Evolutionary conservation across 2,329 filamentous ascomycete species (phyloP), one percentile per base, ranked within the genome.

Genomic region (Penicillium sp.): DNA sequence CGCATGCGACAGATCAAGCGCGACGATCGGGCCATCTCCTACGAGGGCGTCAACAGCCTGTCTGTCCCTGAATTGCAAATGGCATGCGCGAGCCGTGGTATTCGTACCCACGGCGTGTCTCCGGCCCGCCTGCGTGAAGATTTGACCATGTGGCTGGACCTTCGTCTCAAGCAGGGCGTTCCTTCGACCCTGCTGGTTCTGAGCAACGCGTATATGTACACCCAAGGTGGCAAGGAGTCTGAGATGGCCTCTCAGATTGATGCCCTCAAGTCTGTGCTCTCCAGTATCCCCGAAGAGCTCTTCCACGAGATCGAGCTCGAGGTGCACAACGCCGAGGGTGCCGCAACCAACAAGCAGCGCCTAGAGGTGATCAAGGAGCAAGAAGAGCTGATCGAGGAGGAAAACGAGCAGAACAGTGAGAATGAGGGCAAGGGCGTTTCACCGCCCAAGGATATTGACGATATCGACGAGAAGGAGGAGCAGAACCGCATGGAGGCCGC

Each of bases 301-400:
- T 98, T 94, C 87, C 93, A 98, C 77, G 93, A 98, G 76, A 96
- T 98, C 55, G 93, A 97, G 73, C 85, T 98, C 29, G 93, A 98
- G 74, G 90, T 98, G 8, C 89, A 96, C 78, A 95, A 85, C 52
- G 90, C 91, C 42, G 93, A 98, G 73, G 93, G 93, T 52, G 91
- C 90, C 9, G 93, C 93, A 25, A 98, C 93, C 57, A 98, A 98
- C 81, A 96, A 94, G 80, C 93, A 97, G 77, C 86, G 93, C 68
- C 85, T 98, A 37, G 93, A 98, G 76, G 93, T 98, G 12, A 80
- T 98, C 66, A 94, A 90, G 80, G 93, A 98, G 76, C 93, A 98
- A 76, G 88, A 98, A 70, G 93, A 96, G 68, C 82, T 98, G 54
- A 98, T 98, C 49, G 85, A 95, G 55, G 93, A 98, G 67, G 93